Evolutionary conservation across 2,329 filamentous ascomycete genomes (phyloP), one percentile per base, ranked within the genome.

Genomic region (Talaromyces islandicus): DNA sequence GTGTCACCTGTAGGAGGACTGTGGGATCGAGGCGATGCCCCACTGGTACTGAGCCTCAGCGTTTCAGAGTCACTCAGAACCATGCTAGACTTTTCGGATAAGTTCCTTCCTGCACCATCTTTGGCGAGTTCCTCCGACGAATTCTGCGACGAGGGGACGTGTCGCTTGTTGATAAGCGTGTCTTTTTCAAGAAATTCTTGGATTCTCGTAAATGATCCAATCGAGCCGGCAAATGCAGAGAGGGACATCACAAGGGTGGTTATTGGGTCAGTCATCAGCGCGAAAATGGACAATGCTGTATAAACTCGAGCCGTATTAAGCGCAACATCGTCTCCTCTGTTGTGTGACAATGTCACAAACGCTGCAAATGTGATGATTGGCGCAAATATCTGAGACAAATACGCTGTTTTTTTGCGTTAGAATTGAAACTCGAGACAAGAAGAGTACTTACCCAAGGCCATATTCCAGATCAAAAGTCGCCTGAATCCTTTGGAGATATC

Each of bases 121-220:
- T 69, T 62, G 29, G 50, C 51, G 4, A 59, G 30, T 14, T 62
- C 56, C 14, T 62, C 60, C 17, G 60, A 57, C 4, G 56, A 58
- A 27, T 24, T 50, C 10, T 57, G 38, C 17, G 48, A 7, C 11
- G 21, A 38, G 21, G 60, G 35, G 25, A 48, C n/a, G 3, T 41
- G 41, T 4, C 59, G 48, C 24, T 56, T 57, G 19, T 61, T 56
- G 14, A 61, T 24, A 7, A 59, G 30, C 17, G 48, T 52, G 67
- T 63, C n/a, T 48, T 62, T 56, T 66, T 66, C 25, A 69, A 59
- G 60, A 29, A 67, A 79, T n/a, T 71, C 68, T 61, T 78, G 72
- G 24, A 79, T 79, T 17, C 76, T 69, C 17, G 70, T 70, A 53
- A 78, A 78, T 7, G 73, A 75, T 4, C 73, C 75, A 0, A 78